phyloP scores from a whole-genome alignment of 2,329 filamentous ascomycete genomes.

The Diplodia corticola region DNA sequence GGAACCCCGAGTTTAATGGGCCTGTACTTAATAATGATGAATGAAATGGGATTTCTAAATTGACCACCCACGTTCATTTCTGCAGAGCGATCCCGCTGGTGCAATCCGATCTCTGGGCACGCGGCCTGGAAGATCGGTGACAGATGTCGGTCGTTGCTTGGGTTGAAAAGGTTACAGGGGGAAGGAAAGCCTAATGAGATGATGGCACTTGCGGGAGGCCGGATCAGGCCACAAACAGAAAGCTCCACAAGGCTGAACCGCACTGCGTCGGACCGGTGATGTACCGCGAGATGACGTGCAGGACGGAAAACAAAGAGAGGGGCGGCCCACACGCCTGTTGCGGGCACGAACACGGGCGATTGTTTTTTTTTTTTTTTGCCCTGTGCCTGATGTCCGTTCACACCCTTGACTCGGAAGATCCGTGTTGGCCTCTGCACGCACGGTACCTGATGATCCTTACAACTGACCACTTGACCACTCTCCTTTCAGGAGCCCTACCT shows the following conservation, averaged over 20 bases:
- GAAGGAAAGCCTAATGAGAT: constrained; percentile 6
- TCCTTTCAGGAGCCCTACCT: neutral
- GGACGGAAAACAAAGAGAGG: neutral
- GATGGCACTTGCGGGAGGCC: neutral
- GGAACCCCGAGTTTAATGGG: neutral
- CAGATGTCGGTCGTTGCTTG: neutral
- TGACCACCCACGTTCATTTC: neutral
- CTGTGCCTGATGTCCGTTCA: neutral
- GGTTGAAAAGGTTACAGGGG: neutral
- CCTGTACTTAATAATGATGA: constrained; percentile 13
- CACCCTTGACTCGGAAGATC: constrained; percentile 16
- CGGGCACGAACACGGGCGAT: constrained; percentile 7
- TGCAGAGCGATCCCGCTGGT: neutral
- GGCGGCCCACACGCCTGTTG: neutral
- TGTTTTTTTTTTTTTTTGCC: neutral
- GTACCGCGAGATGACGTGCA: constrained; percentile 18
- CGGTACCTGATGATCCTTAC: constrained; percentile 13
- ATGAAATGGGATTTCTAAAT: neutral
- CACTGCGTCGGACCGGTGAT: constrained; percentile 5
- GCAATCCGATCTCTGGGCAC: neutral
- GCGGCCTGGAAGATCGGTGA: neutral
- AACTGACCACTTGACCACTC: no score
- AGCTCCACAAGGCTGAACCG: constrained; percentile 19
- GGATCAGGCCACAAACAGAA: constrained; percentile 2
- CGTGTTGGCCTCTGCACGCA: constrained; percentile 1